phyloP scores from a whole-genome alignment of 2,329 filamentous ascomycete genomes.

The Metarhizium rileyi region DNA sequence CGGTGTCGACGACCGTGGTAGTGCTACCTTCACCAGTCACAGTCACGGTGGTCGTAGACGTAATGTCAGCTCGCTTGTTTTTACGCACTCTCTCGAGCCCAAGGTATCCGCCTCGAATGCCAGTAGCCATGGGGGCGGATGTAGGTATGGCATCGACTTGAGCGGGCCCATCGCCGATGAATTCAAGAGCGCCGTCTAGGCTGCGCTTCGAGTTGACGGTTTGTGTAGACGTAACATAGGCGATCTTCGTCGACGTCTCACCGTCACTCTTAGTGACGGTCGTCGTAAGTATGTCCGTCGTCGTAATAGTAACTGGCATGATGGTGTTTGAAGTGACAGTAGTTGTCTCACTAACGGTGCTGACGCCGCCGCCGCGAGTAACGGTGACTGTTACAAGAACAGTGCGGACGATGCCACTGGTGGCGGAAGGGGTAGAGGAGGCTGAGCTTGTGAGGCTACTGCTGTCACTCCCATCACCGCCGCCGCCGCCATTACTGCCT shows the following conservation, averaged over 20 bases:
- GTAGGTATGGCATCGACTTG: slow-evolving; percentile 11
- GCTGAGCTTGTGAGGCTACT: not conserved
- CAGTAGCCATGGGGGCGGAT: slow-evolving; percentile 8
- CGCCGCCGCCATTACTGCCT: slow-evolving; percentile 1
- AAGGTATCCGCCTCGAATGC: slow-evolving; percentile 11
- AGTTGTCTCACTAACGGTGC: slow-evolving; percentile 19
- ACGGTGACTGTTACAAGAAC: slow-evolving; percentile 22
- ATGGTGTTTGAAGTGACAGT: slow-evolving; percentile 18
- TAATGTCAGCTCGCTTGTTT: slow-evolving; percentile 26
- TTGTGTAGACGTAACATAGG: slow-evolving; percentile 25
- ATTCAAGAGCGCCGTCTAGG: slow-evolving; percentile 13
- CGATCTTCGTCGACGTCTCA: slow-evolving; percentile 25
- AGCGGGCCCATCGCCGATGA: slow-evolving; percentile 3
- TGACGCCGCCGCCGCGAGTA: slow-evolving; percentile 15
- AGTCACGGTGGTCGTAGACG: slow-evolving; percentile 22
- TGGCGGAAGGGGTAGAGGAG: not conserved
- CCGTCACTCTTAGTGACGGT: slow-evolving; percentile 27
- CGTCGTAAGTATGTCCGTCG: slow-evolving; percentile 24
- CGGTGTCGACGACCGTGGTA: slow-evolving; percentile 18
- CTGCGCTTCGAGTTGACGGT: slow-evolving; percentile 24
- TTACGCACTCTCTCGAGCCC: slow-evolving; percentile 12
- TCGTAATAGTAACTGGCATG: slow-evolving; percentile 24
- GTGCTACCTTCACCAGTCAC: slow-evolving; percentile 12
- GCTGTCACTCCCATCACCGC: slow-evolving; percentile 9
- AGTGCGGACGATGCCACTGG: slow-evolving; percentile 17